Evolutionary conservation across 140 eudicot species (phyloP), one percentile per base, ranked within the genome.

Genomic region (Flaveria floridana): DNA sequence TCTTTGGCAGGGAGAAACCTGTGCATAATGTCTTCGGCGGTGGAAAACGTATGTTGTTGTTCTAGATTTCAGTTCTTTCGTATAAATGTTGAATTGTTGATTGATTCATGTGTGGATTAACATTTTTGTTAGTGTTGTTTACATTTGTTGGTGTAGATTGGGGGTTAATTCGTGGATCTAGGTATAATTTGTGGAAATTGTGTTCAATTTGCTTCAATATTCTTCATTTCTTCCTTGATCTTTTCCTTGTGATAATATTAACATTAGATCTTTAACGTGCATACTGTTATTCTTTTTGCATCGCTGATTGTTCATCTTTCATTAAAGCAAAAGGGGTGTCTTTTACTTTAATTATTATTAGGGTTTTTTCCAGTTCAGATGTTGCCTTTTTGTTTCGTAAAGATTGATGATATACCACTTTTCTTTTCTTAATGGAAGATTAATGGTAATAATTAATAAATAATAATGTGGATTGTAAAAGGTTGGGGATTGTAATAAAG

Each of bases 11-110:
- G 44, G 80, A 91, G 50, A 82, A 86, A 80, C 95, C 95, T 0
- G 83, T 90, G 62, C 97, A 90, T 70, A 82, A 83, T 39, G 90
- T 83, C 59, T 77, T 90, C 68, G 97, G 95, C 21, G 97, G 97
- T 34, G 97, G 97, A 48, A 90, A 90, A 71, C 92, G 97, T 90
- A 82, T 55, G 89, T 76, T 25, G 0, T 14, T 50, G 65, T 26
- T 64, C 37, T 6, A 44, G 57, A 37, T 61, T 8, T 28, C 34
- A 12, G 15, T 66, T 61, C 15, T 48, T 69, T 47, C 42, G n/a
- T 28, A 28, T 28, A 4, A 28, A 28, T 28, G 34, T 28, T 28
- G 34, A 28, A 23, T 23, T 23, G 25, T 28, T 28, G 34, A 28
- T 28, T 26, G 25, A 23, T 23, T 23, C 25, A 23, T 23, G 25